Percentiles rank a stretch among this genome's conserved stretches.
Conservation (phyloP, 106 monocot species). For the Chionographis japonica region DNA sequence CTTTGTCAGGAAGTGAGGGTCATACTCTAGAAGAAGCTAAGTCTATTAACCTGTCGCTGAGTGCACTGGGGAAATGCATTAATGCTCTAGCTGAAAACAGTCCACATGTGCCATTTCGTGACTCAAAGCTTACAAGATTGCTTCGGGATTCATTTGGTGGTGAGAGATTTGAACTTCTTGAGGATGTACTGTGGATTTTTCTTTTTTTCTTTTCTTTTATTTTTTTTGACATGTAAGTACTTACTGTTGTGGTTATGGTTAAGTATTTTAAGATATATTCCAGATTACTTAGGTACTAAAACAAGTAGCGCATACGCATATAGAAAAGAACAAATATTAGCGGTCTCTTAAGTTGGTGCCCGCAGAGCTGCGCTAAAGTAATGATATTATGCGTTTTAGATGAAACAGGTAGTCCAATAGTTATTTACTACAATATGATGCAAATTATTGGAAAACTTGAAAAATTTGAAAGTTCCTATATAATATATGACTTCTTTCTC, state of each 20-base stretch:
- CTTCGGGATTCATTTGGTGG: slow-evolving; percentile 99
- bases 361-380: too few species aligned
- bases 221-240: too few species aligned
- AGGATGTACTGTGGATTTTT: not conserved
- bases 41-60: slow-evolving; percentile 91
- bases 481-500: too few species aligned
- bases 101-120: slow-evolving; percentile 95
- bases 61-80: slow-evolving; percentile 95
- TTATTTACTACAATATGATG: too few species aligned
- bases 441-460: too few species aligned
- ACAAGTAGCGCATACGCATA: not conserved
- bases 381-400: too few species aligned
- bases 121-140: slow-evolving; percentile 94
- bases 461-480: too few species aligned
- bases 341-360: too few species aligned
- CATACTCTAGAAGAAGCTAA: slow-evolving; percentile 98
- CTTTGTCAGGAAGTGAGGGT: slow-evolving; percentile 84
- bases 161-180: slow-evolving; percentile 21
- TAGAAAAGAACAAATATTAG: not conserved
- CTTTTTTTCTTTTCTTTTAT: not conserved
- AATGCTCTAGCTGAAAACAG: slow-evolving; percentile 96
- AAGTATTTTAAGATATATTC: not conserved
- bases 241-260: not conserved
- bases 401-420: too few species aligned
- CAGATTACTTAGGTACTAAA: not conserved